Conservation (phyloP, 2,329 filamentous ascomycete genomes). For the Colletotrichum siamense region DNA sequence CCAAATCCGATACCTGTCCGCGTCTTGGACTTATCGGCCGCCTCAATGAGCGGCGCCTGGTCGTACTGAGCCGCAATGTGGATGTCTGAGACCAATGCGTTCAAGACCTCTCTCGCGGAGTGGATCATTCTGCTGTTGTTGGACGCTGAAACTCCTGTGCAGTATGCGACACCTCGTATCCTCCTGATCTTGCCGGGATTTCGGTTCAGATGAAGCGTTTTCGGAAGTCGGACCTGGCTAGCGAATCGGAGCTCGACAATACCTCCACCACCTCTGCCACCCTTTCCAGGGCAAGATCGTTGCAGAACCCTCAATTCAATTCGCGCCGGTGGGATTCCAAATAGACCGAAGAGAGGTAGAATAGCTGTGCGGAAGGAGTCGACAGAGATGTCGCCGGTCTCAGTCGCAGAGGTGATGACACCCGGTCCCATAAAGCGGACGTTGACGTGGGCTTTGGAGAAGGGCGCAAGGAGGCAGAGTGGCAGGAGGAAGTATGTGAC, state of each 20-base stretch:
- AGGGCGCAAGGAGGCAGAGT: conserved; percentile 88
- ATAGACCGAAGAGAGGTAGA: conserved; percentile 86
- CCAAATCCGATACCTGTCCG: conserved; percentile 90
- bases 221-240: conserved; percentile 90
- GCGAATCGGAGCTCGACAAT: conserved; percentile 94
- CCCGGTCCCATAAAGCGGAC: conserved; percentile 89
- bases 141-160: conserved; percentile 86
- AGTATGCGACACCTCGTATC: conserved; percentile 92
- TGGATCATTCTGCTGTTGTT: conserved; percentile 98
- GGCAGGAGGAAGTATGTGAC: conserved; percentile 92
- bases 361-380: conserved; percentile 94
- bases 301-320: conserved; percentile 86
- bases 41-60: conserved; percentile 61
- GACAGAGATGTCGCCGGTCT: conserved; percentile 84
- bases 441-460: conserved; percentile 90
- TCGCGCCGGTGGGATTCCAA: conserved; percentile 80
- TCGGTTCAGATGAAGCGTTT: conserved; percentile 87
- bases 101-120: conserved; percentile 83
- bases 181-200: conserved; percentile 85
- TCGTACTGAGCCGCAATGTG: conserved; percentile 87
- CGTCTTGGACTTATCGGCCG: conserved; percentile 64
- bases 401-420: conserved; percentile 88
- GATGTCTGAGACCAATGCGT: conserved; percentile 84
- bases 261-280: conserved; percentile 82
- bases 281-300: conserved; percentile 77